Conservation (phyloP, 345 rosid genomes). For the Eucalyptus pumila region DNA sequence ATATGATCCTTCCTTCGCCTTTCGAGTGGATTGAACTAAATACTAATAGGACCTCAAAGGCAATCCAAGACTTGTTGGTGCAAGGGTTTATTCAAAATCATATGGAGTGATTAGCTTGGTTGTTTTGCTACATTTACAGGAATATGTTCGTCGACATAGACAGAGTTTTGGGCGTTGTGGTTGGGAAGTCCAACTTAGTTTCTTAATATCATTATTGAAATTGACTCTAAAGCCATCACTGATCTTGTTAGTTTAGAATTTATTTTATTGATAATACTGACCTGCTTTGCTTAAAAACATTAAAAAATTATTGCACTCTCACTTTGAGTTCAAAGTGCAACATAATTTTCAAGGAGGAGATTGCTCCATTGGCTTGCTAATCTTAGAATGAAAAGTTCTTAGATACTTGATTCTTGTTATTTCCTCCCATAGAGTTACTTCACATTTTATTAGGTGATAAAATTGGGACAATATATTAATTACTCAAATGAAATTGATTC, state of each 20-base stretch:
- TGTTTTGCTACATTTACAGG: not conserved
- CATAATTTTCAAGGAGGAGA: rapidly evolving
- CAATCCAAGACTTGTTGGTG: not conserved
- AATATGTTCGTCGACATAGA: not conserved
- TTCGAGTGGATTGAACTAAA: not conserved
- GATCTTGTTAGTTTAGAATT: not conserved
- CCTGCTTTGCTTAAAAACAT: not conserved
- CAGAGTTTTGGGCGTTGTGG: not conserved
- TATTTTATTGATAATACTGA: no score
- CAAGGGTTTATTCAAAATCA: no score
- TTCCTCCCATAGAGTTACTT: not conserved
- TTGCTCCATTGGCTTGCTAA: not conserved
- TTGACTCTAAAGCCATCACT: not conserved
- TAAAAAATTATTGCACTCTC: not conserved
- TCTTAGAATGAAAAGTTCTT: not conserved
- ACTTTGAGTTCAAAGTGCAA: not conserved
- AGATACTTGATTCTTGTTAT: not conserved
- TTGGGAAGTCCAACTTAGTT: not conserved
- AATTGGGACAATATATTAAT: not conserved
- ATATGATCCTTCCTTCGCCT: not conserved
- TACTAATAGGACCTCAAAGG: not conserved
- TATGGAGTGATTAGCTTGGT: not conserved
- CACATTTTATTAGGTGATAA: rapidly evolving
- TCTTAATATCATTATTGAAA: not conserved
- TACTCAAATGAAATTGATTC: not conserved